A percentile compares a stretch with the other conserved stretches of the same genome.
Evolutionary conservation across 2,329 filamentous ascomycete genomes (phyloP).

Genomic region (Passalora sequoiae): DNA sequence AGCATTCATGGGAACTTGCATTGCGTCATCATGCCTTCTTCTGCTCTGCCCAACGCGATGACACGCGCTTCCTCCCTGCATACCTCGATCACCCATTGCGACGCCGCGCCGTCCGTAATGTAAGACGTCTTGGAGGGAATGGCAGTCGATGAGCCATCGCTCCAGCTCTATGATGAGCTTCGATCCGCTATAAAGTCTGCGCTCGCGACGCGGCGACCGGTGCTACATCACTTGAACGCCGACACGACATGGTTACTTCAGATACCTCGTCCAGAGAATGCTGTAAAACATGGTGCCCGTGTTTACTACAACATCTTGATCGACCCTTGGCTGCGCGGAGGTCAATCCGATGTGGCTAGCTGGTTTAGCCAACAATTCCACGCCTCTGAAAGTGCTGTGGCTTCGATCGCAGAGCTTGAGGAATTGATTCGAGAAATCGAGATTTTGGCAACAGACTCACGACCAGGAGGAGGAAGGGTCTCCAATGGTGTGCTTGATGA

Average conservation of each 20-base stretch:
- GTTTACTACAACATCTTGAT: slow-evolving; percentile 60
- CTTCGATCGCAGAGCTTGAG: slow-evolving; percentile 53
- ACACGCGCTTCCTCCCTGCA: too few species aligned
- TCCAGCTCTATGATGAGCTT: slow-evolving; percentile 43
- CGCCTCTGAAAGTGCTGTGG: slow-evolving; percentile 49
- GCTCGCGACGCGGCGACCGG: slow-evolving; percentile 43
- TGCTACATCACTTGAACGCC: slow-evolving; percentile 62
- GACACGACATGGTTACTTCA: slow-evolving; percentile 65
- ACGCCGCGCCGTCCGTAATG: too few species aligned
- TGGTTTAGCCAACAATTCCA: slow-evolving; percentile 66
- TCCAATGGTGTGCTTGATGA: slow-evolving; percentile 9
- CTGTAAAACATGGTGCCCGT: slow-evolving; percentile 41
- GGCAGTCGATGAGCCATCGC: slow-evolving; percentile 28
- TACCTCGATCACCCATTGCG: too few species aligned
- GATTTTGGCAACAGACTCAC: slow-evolving; percentile 32
- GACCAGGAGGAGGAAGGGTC: slow-evolving; percentile 19
- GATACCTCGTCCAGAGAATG: slow-evolving; percentile 50
- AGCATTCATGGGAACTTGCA: too few species aligned
- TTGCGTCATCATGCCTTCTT: not conserved
- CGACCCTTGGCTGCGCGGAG: slow-evolving; percentile 60
- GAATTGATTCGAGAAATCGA: slow-evolving; percentile 49
- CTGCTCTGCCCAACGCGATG: too few species aligned
- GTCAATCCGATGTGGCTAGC: slow-evolving; percentile 57
- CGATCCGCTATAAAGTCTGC: slow-evolving; percentile 37
- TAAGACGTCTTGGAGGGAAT: too few species aligned